A percentile compares a stretch with the other conserved stretches of the same genome.
Conservation (phyloP, 148 eudicot genomes). For the Rhododendron henanense region DNA sequence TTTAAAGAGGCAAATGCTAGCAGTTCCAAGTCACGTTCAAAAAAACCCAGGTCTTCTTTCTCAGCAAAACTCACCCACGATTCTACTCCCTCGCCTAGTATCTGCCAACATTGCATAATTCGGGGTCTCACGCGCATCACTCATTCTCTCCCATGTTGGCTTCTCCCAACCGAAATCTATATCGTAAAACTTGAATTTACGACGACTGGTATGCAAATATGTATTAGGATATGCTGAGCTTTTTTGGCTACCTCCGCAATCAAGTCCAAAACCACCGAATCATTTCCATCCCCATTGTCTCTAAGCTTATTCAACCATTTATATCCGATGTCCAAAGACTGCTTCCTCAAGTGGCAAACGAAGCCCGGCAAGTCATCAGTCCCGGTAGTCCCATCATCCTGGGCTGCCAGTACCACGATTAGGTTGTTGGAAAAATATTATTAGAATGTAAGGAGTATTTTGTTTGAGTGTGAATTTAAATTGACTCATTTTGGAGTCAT, state of each 20-base stretch:
- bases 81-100: not conserved
- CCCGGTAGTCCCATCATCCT: not conserved
- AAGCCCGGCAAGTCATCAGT: not conserved
- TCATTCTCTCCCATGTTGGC: not conserved
- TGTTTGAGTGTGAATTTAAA: too few relatives aligned
- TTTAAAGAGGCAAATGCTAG: not conserved
- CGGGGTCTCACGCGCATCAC: not conserved
- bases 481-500: too few relatives aligned
- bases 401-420: not conserved
- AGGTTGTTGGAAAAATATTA: not conserved
- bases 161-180: slow-evolving; percentile 6
- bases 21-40: not conserved
- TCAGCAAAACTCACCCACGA: not conserved
- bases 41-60: not conserved
- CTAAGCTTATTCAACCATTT: not conserved
- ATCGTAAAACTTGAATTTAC: not conserved
- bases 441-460: too few relatives aligned
- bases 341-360: not conserved
- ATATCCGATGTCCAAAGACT: too few relatives aligned
- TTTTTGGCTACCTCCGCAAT: not conserved
- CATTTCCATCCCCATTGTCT: not conserved
- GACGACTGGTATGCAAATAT: not conserved
- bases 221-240: not conserved
- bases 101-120: not conserved
- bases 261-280: not conserved